These are phyloP conservation scores for Lyophyllum shimeji DNA, from an alignment of 768 basidiomycete species.

Conservation along the genomic window DNA sequence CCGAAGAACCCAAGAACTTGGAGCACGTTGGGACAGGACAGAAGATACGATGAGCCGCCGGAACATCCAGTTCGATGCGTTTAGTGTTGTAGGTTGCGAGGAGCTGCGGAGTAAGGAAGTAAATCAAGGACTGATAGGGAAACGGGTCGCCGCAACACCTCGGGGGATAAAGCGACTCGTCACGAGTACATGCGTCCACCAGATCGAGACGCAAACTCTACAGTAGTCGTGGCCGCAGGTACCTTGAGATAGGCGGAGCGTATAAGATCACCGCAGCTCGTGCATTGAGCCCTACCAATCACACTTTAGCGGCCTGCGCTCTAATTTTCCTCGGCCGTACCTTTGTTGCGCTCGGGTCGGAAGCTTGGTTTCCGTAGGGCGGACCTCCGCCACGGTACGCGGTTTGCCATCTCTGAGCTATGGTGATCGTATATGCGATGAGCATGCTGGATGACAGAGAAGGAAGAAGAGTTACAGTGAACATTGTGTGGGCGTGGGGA, in stretches of 20 bases:
- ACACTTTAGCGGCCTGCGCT: neutral
- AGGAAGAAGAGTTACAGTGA: neutral
- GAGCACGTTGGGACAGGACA: conserved; percentile 40
- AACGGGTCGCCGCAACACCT: conserved; percentile 36
- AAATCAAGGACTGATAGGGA: conserved; percentile 19
- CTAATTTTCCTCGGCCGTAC: neutral
- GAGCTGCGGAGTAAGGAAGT: conserved; percentile 4
- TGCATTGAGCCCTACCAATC: conserved; percentile 11
- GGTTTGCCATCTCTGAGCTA: neutral
- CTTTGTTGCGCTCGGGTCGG: neutral
- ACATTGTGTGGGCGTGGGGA: neutral
- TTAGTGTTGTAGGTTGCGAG: conserved; percentile 8
- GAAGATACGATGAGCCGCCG: conserved; percentile 13
- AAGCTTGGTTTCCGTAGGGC: neutral
- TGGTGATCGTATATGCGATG: neutral
- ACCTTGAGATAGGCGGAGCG: conserved; percentile 15
- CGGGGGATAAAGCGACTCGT: conserved; percentile 41
- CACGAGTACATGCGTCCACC: conserved; percentile 32
- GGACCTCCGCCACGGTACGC: neutral
- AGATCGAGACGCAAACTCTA: conserved; percentile 29
- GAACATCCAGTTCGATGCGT: conserved; percentile 15
- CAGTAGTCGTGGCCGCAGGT: conserved; percentile 41
- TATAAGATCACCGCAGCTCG: conserved; percentile 13
- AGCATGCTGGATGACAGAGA: neutral
- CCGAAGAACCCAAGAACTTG: conserved; percentile 36